Percentiles rank a stretch among this genome's conserved stretches.
Evolutionary conservation across 805 yeast species (phyloP).

Genomic region (Yamadazyma laniorum): DNA sequence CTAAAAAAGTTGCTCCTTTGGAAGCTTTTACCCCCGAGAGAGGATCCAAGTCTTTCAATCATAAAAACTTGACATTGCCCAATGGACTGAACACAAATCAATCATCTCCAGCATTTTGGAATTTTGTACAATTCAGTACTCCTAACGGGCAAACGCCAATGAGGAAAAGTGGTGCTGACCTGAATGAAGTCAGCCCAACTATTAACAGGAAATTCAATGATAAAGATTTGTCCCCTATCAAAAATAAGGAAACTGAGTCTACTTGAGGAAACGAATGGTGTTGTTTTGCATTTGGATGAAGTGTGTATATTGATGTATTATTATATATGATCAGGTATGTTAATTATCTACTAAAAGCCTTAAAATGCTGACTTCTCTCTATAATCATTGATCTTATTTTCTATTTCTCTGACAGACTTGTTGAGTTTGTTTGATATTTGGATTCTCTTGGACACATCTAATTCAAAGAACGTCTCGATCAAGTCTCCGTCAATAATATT

Average conservation of each 20-base stretch:
- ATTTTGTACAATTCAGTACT: conserved; percentile 72
- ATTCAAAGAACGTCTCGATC: conserved; percentile 53
- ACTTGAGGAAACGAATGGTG: not conserved
- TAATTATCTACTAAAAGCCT: conserved; percentile 1
- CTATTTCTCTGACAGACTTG: conserved; percentile 48
- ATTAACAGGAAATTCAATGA: conserved; percentile 27
- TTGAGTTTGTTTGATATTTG: conserved; percentile 43
- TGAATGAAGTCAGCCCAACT: conserved; percentile 42
- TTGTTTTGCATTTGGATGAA: not conserved
- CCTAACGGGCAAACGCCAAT: conserved; percentile 45
- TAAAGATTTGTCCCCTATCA: conserved; percentile 9
- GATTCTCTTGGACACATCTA: conserved; percentile 33
- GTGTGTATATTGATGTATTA: conserved; percentile 9
- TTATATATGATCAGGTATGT: conserved; percentile 5
- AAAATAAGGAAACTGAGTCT: conserved; percentile 9
- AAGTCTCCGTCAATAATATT: conserved; percentile 86
- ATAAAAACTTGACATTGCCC: conserved; percentile 25
- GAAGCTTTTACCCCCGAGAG: conserved; percentile 47
- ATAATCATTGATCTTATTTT: conserved; percentile 51
- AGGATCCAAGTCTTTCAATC: conserved; percentile 30
- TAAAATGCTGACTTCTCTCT: conserved; percentile 43
- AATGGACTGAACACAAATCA: conserved; percentile 41
- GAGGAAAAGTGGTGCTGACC: conserved; percentile 37
- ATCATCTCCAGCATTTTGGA: conserved; percentile 92
- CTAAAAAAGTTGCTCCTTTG: conserved; percentile 40